Conservation (phyloP, 2,329 filamentous ascomycete genomes). For the Colletotrichum sp. region DNA sequence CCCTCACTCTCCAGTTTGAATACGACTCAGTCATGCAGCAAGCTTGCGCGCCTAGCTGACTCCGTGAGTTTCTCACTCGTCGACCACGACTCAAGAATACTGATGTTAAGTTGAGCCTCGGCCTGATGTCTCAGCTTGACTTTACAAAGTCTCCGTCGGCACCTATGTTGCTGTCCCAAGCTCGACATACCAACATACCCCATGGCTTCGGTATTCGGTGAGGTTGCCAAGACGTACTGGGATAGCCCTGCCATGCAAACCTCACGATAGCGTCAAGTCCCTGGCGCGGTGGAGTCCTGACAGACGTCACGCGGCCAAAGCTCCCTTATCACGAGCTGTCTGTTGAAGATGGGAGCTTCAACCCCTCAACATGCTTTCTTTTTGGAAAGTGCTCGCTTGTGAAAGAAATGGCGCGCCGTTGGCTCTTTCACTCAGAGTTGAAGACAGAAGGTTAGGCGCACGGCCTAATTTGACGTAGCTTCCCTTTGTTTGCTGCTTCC, state of each 20-base stretch:
- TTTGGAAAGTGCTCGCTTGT: background rate
- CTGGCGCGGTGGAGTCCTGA: background rate
- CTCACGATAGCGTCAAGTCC: background rate
- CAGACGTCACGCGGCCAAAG: background rate
- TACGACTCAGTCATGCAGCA: background rate
- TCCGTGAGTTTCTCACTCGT: background rate
- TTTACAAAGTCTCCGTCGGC: background rate
- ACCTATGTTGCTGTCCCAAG: background rate
- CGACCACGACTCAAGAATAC: background rate
- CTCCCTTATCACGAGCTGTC: background rate
- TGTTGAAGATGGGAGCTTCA: background rate
- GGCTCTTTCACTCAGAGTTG: background rate
- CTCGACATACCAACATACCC: background rate
- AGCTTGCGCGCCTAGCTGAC: background rate
- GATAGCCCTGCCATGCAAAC: background rate
- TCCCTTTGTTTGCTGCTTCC: background rate
- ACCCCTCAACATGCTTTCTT: background rate
- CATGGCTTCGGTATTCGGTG: background rate
- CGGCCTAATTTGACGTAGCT: background rate
- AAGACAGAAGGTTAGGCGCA: background rate
- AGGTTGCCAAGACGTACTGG: background rate
- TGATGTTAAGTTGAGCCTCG: background rate
- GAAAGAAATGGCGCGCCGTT: background rate
- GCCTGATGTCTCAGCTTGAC: background rate
- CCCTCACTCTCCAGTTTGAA: background rate